A percentile compares a stretch with the other conserved stretches of the same genome.
Conservation (phyloP, 208 protist genomes). For the Trypanosoma conorhini region DNA sequence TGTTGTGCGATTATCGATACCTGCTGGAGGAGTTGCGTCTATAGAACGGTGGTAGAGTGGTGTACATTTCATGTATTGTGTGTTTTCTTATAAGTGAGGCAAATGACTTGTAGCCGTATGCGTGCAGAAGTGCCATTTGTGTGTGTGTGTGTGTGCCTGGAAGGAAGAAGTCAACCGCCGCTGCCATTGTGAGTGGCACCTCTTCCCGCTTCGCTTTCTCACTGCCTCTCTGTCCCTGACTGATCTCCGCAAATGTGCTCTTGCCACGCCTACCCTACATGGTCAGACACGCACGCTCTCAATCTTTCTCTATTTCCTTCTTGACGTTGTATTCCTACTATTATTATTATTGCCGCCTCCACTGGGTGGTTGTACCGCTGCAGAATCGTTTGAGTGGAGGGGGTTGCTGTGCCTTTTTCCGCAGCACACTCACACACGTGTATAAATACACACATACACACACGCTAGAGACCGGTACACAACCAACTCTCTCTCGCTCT, state of each 20-base stretch:
- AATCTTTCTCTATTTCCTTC: neutral
- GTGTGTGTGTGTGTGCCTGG: neutral
- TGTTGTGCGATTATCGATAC: conserved; percentile 60
- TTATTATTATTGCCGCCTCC: neutral
- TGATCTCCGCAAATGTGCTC: neutral
- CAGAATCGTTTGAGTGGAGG: neutral
- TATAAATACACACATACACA: neutral
- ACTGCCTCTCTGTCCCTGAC: neutral
- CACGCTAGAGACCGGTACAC: neutral
- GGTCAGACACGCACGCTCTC: neutral
- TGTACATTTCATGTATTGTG: conserved; percentile 14
- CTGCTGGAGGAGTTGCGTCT: conserved; percentile 45
- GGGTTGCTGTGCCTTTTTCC: neutral
- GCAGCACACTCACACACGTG: neutral
- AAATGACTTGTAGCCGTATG: neutral
- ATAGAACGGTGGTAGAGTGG: conserved; percentile 15
- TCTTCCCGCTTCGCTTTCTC: neutral
- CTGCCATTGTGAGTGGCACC: neutral
- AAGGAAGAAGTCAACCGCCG: neutral
- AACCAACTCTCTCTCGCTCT: neutral
- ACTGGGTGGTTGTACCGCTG: neutral
- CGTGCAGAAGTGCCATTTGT: neutral
- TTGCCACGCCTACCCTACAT: neutral
- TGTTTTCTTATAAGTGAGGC: neutral
- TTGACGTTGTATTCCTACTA: neutral